Percentiles rank a stretch among this genome's conserved stretches.
phyloP scores from a whole-genome alignment of 495 filamentous ascomycete genomes.

The Choiromyces venosus region DNA sequence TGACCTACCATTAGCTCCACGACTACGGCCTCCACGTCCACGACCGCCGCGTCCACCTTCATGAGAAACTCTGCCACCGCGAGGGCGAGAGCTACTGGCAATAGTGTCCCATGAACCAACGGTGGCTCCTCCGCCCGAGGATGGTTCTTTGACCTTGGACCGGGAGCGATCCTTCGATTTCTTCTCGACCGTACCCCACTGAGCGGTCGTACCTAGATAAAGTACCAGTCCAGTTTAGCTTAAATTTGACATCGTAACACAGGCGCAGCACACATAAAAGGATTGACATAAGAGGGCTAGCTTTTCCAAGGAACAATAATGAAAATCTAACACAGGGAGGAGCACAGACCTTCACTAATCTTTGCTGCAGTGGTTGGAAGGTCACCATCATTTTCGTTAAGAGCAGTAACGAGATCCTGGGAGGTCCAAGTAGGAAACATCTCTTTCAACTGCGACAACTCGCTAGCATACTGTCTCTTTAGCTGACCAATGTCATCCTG shows the following conservation, averaged over 20 bases:
- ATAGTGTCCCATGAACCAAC: constrained; percentile 42
- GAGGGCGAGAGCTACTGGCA: constrained; percentile 46
- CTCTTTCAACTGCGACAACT: constrained; percentile 73
- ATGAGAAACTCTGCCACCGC: constrained; percentile 20
- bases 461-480: constrained; percentile 74
- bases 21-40: constrained; percentile 61
- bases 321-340: background rate
- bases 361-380: constrained; percentile 74
- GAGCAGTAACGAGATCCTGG: constrained; percentile 81
- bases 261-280: constrained; percentile 14
- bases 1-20: constrained; percentile 51
- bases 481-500: constrained; percentile 86
- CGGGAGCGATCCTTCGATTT: constrained; percentile 74
- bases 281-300: constrained; percentile 9
- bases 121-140: constrained; percentile 51
- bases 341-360: constrained; percentile 76
- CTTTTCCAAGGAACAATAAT: constrained; percentile 25
- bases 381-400: constrained; percentile 88
- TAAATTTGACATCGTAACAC: constrained; percentile 12
- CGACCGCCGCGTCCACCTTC: constrained; percentile 62
- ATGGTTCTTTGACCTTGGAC: constrained; percentile 73
- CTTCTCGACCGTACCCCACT: constrained; percentile 96
- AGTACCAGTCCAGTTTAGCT: constrained; percentile 16
- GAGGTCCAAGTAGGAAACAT: constrained; percentile 90
- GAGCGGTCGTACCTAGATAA: constrained; percentile 70